phyloP scores from a whole-genome alignment of 1,139 yeast genomes.

The Yamadazyma taylorii region DNA sequence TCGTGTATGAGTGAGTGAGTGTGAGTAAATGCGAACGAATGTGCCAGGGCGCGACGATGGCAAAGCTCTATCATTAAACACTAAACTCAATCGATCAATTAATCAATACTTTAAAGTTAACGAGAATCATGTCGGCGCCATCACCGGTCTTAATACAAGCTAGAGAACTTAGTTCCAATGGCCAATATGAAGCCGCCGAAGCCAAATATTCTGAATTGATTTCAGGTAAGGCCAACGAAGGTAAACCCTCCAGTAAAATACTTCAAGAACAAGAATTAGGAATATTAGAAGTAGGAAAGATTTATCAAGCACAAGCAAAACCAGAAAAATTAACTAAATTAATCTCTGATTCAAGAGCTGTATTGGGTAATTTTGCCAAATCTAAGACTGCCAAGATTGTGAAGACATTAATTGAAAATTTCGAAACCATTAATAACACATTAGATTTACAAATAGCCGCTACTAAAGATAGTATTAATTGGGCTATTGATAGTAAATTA shows the following conservation, averaged over 20 bases:
- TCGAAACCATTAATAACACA: constrained; percentile 68
- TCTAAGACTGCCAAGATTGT: constrained; percentile 92
- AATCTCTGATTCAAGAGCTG: constrained; percentile 66
- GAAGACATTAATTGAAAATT: constrained; percentile 71
- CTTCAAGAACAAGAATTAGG: constrained; percentile 58
- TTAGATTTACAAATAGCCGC: constrained; percentile 72
- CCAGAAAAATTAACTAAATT: constrained; percentile 57
- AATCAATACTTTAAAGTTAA: no score
- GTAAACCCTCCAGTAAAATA: constrained; percentile 12
- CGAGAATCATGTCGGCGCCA: constrained; percentile 18
- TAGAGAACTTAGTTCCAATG: constrained; percentile 50
- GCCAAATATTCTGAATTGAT: constrained; percentile 22
- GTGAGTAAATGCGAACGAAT: no score
- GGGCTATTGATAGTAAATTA: constrained; percentile 85
- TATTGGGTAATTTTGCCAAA: constrained; percentile 80
- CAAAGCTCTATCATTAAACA: neutral
- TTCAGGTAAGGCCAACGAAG: constrained; percentile 10
- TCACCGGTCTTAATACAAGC: constrained; percentile 50
- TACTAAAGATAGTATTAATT: constrained; percentile 77
- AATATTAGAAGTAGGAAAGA: constrained; percentile 61
- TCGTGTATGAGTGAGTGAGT: neutral
- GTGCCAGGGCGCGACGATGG: neutral
- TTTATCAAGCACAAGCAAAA: constrained; percentile 49
- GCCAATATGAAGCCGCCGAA: constrained; percentile 59
- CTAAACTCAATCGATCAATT: no score